Base-by-base conservation (phyloP, 106 monocot species). In the Dendrobium chrysotoxum region DNA sequence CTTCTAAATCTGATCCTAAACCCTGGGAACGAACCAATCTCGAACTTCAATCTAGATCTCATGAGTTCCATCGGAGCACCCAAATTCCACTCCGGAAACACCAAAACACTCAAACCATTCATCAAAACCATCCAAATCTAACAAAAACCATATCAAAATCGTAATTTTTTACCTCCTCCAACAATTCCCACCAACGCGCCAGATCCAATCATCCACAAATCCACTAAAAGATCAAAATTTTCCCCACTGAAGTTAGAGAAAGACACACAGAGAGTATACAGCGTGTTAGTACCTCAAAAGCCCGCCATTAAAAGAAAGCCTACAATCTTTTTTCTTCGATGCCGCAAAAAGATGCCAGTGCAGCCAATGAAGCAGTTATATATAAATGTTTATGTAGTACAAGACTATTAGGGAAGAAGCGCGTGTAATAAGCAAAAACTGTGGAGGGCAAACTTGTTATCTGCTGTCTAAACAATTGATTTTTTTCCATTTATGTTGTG, bases 271-370 rank as follows among this genome's bases (percentile, higher is more conserved):
- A 5, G 75, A 23, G 4, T 40, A 21, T 6, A 42, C 20, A 47
- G 46, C 0, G 76, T 76, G 46, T 21, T 40, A 47, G 40, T 47
- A 76, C 76, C 76, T 76, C 76, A 76, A 39, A 76, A 46, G 10
- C 25, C 76, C 76, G 47, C 46, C 76, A 76, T 76, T 76, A 1
- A 9, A 76, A 46, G 76, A 76, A 76, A 76, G 76, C 46, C 26
- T 2, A 26, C n/a, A 76, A 76, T n/a, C 44, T 47, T 44, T 64
- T 47, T 47, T 12, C 46, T 47, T 28, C 7, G 74, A 9, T 15
- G 16, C 20, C 20, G 74, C 40, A 41, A 31, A 74, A n/a, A 74
- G 74, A 4, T 31, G 74, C 41, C 28, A 40, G n/a, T 21, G 74
- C 40, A 21, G 74, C 74, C 38, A 40, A 41, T 13, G 74, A 74